These are phyloP conservation scores for Papiliotrema fonsecae DNA, from an alignment of 1,284 basidiomycete genomes.

Conservation along the genomic window DNA sequence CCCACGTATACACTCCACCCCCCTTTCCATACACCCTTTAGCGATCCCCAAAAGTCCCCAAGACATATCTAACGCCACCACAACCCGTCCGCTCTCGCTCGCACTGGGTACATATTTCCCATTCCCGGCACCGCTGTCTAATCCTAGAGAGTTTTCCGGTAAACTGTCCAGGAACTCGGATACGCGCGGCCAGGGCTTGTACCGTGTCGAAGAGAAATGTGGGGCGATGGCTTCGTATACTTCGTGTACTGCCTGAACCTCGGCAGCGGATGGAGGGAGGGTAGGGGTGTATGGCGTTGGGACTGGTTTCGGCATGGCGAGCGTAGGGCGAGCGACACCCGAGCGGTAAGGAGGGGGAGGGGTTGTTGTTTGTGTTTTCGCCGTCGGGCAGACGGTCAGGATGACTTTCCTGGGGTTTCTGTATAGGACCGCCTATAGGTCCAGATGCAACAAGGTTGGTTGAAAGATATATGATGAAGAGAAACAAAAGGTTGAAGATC, in stretches of 20 bases:
- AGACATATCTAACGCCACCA: constrained; percentile 78
- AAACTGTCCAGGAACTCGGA: constrained; percentile 70
- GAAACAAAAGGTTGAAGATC: no score
- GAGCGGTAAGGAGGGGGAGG: no score
- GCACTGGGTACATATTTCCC: constrained; percentile 81
- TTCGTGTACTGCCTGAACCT: constrained; percentile 58
- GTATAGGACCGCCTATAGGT: no score
- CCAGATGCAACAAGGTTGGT: no score
- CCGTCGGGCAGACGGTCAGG: no score
- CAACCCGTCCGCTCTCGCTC: constrained; percentile 32
- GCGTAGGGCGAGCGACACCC: not conserved
- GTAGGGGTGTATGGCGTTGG: constrained; percentile 1
- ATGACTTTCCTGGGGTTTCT: no score
- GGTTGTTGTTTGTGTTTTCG: not conserved
- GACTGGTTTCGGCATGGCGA: not conserved
- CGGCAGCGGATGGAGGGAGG: constrained; percentile 19
- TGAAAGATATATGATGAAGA: no score
- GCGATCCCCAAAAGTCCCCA: constrained; percentile 72
- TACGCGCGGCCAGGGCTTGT: constrained; percentile 98
- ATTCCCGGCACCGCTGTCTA: constrained; percentile 95
- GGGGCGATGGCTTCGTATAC: constrained; percentile 87
- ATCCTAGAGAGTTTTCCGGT: constrained; percentile 72
- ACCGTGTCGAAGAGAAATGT: constrained; percentile 89
- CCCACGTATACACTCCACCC: constrained; percentile 48
- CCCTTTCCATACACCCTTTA: constrained; percentile 46